A percentile compares a stretch with the other conserved stretches of the same genome.
phyloP scores from a whole-genome alignment of 768 basidiomycete genomes.

The Serendipita sp. region DNA sequence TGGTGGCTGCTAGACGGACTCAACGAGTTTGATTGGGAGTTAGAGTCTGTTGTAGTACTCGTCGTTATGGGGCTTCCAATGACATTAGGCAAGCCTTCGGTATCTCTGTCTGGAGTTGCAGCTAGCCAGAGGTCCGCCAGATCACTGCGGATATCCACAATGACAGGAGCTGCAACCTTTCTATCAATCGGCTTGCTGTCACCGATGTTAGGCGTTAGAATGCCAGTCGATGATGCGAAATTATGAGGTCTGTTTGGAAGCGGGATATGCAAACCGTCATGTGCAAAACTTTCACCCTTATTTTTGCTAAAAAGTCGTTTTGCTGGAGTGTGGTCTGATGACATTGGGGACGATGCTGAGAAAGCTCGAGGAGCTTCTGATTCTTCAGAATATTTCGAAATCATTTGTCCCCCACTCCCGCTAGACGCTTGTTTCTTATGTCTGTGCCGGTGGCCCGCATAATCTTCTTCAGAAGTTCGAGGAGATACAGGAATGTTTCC shows the following conservation, averaged over 20 bases:
- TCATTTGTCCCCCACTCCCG: not conserved
- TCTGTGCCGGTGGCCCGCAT: not conserved
- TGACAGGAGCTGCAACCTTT: conserved; percentile 47
- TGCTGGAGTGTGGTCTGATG: conserved; percentile 10
- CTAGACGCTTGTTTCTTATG: not conserved
- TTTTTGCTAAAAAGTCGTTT: conserved; percentile 12
- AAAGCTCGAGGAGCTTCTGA: conserved; percentile 12
- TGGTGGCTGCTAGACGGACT: conserved; percentile 37
- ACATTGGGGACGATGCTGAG: conserved; percentile 17
- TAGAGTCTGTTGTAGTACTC: conserved; percentile 19
- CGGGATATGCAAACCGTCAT: conserved; percentile 8
- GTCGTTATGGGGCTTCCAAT: conserved; percentile 15
- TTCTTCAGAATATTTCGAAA: not conserved
- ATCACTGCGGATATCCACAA: conserved; percentile 26
- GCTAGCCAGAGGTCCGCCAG: conserved; percentile 17
- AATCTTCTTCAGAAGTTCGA: not conserved
- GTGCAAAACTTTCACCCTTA: conserved; percentile 13
- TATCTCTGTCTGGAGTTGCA: conserved; percentile 8
- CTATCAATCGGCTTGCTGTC: conserved; percentile 40
- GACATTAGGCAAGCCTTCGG: conserved; percentile 18
- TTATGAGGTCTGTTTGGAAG: conserved; percentile 12
- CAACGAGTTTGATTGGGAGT: conserved; percentile 16
- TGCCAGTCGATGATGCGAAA: not conserved
- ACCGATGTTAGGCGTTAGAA: conserved; percentile 44
- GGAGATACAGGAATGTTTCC: conserved; percentile 25